Evolutionary conservation across 257 asterid species (phyloP).

Genomic region (Ehretia macrophylla): DNA sequence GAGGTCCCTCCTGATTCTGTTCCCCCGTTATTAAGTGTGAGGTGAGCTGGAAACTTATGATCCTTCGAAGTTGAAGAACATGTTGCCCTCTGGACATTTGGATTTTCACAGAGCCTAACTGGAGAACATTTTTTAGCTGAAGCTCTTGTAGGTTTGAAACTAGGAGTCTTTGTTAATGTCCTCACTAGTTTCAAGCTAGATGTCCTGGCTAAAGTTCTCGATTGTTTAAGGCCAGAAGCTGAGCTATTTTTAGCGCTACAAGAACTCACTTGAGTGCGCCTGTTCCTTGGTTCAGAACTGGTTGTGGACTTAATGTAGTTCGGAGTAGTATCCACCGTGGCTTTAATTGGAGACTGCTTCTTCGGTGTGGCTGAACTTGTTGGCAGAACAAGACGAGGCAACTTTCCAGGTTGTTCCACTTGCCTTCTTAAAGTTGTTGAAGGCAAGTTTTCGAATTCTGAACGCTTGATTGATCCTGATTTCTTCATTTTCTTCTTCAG

Average conservation of each 20-base stretch:
- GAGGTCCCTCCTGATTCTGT: conserved; percentile 64
- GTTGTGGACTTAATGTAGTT: conserved; percentile 87
- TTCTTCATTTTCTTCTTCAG: conserved; percentile 65
- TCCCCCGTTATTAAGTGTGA: conserved; percentile 53
- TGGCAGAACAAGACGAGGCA: conserved; percentile 2
- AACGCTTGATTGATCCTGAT: conserved; percentile 45
- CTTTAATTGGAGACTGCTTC: not conserved
- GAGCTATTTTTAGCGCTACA: conserved; percentile 18
- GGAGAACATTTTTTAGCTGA: conserved; percentile 23
- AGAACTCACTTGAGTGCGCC: conserved; percentile 41
- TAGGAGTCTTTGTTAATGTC: conserved; percentile 47
- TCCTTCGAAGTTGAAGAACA: conserved; percentile 82
- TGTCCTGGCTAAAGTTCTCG: conserved; percentile 28
- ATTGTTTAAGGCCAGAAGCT: conserved; percentile 4
- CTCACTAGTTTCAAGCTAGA: conserved; percentile 36
- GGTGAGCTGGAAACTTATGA: conserved; percentile 62
- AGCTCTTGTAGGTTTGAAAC: conserved; percentile 52
- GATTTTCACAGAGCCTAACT: too few species aligned
- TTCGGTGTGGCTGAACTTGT: too few species aligned
- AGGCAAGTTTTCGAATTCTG: conserved; percentile 18
- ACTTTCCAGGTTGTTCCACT: conserved; percentile 54
- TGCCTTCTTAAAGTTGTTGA: conserved; percentile 43
- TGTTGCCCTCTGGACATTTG: conserved; percentile 41
- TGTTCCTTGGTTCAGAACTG: conserved; percentile 75
- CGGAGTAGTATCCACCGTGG: conserved; percentile 28